Conservation (phyloP, 257 asterid species). For the Hygrophila difformis region DNA sequence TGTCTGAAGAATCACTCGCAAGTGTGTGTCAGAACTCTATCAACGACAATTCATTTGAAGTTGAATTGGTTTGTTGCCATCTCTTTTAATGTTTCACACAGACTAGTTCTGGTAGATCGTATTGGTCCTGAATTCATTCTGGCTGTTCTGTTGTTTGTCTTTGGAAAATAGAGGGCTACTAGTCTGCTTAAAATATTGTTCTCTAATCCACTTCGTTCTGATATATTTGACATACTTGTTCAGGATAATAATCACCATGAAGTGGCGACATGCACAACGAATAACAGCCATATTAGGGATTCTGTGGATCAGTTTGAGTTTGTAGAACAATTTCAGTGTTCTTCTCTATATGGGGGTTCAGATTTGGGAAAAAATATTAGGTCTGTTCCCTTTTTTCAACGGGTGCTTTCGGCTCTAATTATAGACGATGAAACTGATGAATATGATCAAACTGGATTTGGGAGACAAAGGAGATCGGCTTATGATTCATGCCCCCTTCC, state of each 20-base stretch:
- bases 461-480: slow-evolving; percentile 33
- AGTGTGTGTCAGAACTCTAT: slow-evolving; percentile 30
- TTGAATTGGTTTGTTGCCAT: slow-evolving; percentile 20
- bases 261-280: slow-evolving; percentile 30
- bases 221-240: slow-evolving; percentile 10
- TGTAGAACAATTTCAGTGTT: slow-evolving; percentile 39
- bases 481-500: slow-evolving; percentile 28
- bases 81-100: slow-evolving; percentile 6
- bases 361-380: slow-evolving; percentile 36
- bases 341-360: slow-evolving; percentile 32
- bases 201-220: neutral
- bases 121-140: neutral
- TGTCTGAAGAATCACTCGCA: slow-evolving; percentile 45
- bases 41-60: slow-evolving; percentile 33
- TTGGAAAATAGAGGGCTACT: too few species aligned
- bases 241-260: slow-evolving; percentile 48
- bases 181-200: neutral
- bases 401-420: slow-evolving; percentile 86
- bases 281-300: slow-evolving; percentile 26
- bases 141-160: too few species aligned
- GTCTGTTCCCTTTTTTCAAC: slow-evolving; percentile 70
- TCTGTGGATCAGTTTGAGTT: slow-evolving; percentile 31
- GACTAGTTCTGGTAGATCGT: slow-evolving; percentile 2
- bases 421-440: slow-evolving; percentile 73
- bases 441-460: slow-evolving; percentile 66